These are phyloP conservation scores for Magnusiomyces sp. DNA, from an alignment of 1,139 yeast genomes.

Conservation along the genomic window DNA sequence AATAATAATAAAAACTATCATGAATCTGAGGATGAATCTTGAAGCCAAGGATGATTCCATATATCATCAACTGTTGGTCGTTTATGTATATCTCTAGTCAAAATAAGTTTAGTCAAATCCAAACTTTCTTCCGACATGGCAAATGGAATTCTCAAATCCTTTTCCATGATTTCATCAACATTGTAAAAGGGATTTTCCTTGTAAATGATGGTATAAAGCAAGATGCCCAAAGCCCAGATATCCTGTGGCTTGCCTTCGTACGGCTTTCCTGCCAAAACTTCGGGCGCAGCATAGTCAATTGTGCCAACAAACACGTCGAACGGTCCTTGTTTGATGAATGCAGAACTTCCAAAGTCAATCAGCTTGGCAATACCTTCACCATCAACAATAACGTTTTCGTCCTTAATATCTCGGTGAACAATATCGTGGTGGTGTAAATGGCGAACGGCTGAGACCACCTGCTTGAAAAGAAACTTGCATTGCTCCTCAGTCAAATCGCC, in stretches of 20 bases:
- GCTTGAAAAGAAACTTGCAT: slow-evolving; percentile 68
- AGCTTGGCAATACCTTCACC: slow-evolving; percentile 46
- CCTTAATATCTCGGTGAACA: slow-evolving; percentile 91
- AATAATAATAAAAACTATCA: not conserved
- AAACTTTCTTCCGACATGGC: slow-evolving; percentile 48
- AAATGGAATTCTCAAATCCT: slow-evolving; percentile 63
- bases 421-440: slow-evolving; percentile 82
- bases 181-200: slow-evolving; percentile 94
- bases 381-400: slow-evolving; percentile 87
- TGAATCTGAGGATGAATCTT: not conserved
- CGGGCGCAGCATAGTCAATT: slow-evolving; percentile 95
- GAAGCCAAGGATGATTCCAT: slow-evolving; percentile 59
- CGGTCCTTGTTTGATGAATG: slow-evolving; percentile 83
- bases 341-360: slow-evolving; percentile 94
- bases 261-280: slow-evolving; percentile 77
- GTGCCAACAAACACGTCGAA: slow-evolving; percentile 97
- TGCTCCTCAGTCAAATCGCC: slow-evolving; percentile 71
- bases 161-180: slow-evolving; percentile 91
- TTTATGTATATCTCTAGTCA: slow-evolving; percentile 51
- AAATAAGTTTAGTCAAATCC: slow-evolving; percentile 51
- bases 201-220: slow-evolving; percentile 80
- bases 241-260: slow-evolving; percentile 93
- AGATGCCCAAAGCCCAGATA: slow-evolving; percentile 91
- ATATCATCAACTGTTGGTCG: slow-evolving; percentile 73
- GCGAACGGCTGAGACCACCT: slow-evolving; percentile 65